Evolutionary conservation across 2,329 filamentous ascomycete genomes (phyloP).

Genomic region (Botryosphaeria dothidea): DNA sequence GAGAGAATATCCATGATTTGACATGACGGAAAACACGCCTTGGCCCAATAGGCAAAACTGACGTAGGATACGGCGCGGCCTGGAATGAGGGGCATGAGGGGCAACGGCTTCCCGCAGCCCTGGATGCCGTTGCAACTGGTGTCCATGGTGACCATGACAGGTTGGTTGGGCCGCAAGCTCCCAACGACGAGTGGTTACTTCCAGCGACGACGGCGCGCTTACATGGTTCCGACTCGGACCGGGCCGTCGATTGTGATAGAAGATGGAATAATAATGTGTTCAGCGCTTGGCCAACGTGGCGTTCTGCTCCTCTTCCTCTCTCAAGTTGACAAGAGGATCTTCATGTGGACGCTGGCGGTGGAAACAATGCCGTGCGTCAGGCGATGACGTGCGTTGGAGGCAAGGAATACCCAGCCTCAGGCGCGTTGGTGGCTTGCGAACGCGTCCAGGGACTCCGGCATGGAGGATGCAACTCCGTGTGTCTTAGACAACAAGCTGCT

Average conservation of each 20-base stretch:
- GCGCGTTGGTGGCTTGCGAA: neutral
- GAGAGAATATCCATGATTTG: neutral
- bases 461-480: neutral
- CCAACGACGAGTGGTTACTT: neutral
- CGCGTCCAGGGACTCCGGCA: neutral
- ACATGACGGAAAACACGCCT: neutral
- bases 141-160: neutral
- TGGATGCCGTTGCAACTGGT: neutral
- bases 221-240: constrained; percentile 3
- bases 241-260: neutral
- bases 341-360: constrained; percentile 1
- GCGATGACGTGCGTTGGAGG: constrained; percentile 11
- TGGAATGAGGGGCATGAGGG: neutral
- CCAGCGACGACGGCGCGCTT: neutral
- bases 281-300: neutral
- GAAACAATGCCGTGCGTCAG: constrained; percentile 4
- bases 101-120: neutral
- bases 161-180: constrained; percentile 6
- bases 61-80: neutral
- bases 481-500: constrained; percentile 2
- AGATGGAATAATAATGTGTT: neutral
- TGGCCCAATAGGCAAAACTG: neutral
- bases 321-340: constrained; percentile 1
- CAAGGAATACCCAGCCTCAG: neutral
- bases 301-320: neutral